Base-by-base conservation (phyloP, 352 stramenopile species). In the Globisporangium uncinulatum region DNA sequence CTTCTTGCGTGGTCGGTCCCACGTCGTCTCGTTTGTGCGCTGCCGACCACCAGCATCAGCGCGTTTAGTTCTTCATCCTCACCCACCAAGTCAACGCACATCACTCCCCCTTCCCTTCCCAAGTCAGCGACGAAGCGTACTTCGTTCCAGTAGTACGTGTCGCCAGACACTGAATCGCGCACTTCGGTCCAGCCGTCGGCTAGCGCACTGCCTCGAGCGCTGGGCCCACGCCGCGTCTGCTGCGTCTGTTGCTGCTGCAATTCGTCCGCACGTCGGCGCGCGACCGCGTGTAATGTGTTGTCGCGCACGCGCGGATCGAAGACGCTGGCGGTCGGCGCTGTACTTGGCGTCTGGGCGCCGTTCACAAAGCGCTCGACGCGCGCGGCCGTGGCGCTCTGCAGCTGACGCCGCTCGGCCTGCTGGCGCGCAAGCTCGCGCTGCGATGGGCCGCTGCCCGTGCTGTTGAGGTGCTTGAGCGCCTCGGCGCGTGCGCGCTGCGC, bases 131-230 rank as follows among this genome's bases (percentile, higher is more conserved):
- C 31, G 24, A 17, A 39, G 47, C 56, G 32, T 32, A 90, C 83
- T 73, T 94, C 69, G 48, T 92, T 90, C 79, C 81, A 94, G 58
- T 84, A 94, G 66, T 94, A 94, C 47, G 46, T 61, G 14, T 90
- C 76, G 4, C 81, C 76, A 4, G 70, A 80, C 1, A 45, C 46
- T 3, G 76, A 62, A 53, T 92, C 83, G 15, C 68, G 36, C 0
- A 78, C 63, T 47, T 77, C 61, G n/a, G 75, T 72, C 81, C 83
- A 94, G 19, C 65, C 76, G n/a, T 63, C 41, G 2, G 69, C 71
- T 10, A 87, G 42, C 8, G 42, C 7, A 9, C 42, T 17, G 4
- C 41, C 15, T 15, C 41, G 41, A 29, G 24, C 24, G 24, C 24
- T 29, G 15, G 15, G 41, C 4, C 41, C 41, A 19, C 42, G 42